Evolutionary conservation across 495 filamentous ascomycete genomes (phyloP), one percentile per base, ranked within the genome.

Genomic region (Cenococcum geophilum): DNA sequence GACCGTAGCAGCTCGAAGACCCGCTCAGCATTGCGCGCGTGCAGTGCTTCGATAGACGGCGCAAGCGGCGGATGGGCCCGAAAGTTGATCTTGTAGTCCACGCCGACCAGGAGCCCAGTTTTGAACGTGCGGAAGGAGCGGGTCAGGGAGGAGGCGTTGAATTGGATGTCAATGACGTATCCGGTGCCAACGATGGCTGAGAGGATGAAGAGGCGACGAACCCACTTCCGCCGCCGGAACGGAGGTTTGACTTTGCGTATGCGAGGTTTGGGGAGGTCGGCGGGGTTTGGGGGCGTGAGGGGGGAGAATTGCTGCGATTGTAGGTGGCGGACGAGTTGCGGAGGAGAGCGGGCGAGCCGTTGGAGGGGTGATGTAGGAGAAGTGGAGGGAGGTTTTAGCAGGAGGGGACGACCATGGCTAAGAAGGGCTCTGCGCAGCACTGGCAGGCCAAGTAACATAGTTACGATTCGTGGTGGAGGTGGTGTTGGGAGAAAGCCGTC

Each of bases 71-170:
- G 91, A 57, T 90, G 76, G 0, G 89, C 80, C 4, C 88, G 82
- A 76, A 98, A 98, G 70, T 98, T 98, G 71, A 97, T 78, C 73
- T 98, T 97, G 76, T 98, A 98, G 76, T 98, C 92, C 20, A 88
- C 66, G 1, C 91, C 91, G 9, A 95, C 88, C 25, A 95, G 57
- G n/a, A 91, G 70, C 42, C 90, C 95, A 5, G 84, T 79, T 10
- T 78, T 77, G 69, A 97, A 92, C 1, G 93, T 96, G 42, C 85
- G 86, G 32, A 85, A 75, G n/a, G 87, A 93, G 51, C 92, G 88
- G 22, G 83, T 84, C 40, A 96, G 71, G 22, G 86, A 83, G 6
- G 87, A 83, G 21, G 89, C 88, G 75, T 95, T 92, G 68, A 86
- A 79, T 42, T 85, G 78, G 11, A 66, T 81, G 73, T 98, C 92